A percentile compares a stretch with the other conserved stretches of the same genome.
phyloP scores from a whole-genome alignment of 2,329 filamentous ascomycete genomes.

The Cylindrodendrum hubeiense region DNA sequence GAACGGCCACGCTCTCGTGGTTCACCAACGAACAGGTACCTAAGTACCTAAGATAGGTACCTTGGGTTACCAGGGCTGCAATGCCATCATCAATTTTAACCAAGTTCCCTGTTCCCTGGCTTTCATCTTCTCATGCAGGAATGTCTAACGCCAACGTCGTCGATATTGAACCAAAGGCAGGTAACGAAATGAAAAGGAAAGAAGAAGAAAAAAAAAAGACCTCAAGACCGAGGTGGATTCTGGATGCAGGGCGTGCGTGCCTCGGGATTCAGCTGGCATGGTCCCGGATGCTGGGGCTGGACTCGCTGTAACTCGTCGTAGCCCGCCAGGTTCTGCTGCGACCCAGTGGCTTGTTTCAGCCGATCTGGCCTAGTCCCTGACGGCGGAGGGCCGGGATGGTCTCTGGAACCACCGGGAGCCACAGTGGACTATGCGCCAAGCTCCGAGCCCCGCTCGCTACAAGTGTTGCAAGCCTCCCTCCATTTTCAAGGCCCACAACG shows the following conservation, averaged over 20 bases:
- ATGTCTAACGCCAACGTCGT: slow-evolving; percentile 1
- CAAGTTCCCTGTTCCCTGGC: neutral
- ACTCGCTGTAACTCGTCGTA: slow-evolving; percentile 7
- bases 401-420: slow-evolving; percentile 35
- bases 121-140: neutral
- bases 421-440: slow-evolving; percentile 39
- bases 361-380: slow-evolving; percentile 36
- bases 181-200: slow-evolving; percentile 8
- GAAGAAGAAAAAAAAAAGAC: neutral
- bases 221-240: neutral
- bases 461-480: neutral
- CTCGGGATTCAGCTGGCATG: slow-evolving; percentile 38
- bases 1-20: neutral
- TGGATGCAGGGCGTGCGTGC: neutral
- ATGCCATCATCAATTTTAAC: neutral
- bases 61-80: neutral
- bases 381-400: slow-evolving; percentile 24
- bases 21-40: neutral
- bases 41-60: too few species aligned
- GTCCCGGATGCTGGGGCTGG: slow-evolving; percentile 20
- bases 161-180: slow-evolving; percentile 14
- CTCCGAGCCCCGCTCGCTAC: slow-evolving; percentile 6
- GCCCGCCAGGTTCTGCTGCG: slow-evolving; percentile 9
- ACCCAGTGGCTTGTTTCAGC: slow-evolving; percentile 43
- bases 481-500: neutral